A percentile compares a stretch with the other conserved stretches of the same genome.
Conservation (phyloP, 2,329 filamentous ascomycete species). For the Chlorencoelia australis region DNA sequence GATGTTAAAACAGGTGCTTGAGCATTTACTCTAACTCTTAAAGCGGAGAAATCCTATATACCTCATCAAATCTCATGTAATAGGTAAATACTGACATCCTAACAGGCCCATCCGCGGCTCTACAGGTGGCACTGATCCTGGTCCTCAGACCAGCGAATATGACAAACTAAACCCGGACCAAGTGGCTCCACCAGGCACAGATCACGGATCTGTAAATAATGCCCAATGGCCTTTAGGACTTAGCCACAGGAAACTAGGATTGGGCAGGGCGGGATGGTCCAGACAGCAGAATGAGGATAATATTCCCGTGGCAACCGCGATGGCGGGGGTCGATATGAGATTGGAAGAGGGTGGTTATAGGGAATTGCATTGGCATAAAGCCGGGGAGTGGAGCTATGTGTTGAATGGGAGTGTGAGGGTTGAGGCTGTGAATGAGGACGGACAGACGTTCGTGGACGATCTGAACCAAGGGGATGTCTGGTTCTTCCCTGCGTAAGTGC, state of each 20-base stretch:
- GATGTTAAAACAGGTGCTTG: too few species aligned
- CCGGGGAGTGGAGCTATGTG: conserved; percentile 70
- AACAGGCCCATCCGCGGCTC: conserved; percentile 44
- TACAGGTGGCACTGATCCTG: conserved; percentile 40
- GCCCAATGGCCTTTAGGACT: conserved; percentile 54
- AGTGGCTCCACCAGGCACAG: conserved; percentile 61
- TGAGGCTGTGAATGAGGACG: conserved; percentile 64
- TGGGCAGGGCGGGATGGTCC: conserved; percentile 62
- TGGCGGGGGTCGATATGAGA: conserved; percentile 71
- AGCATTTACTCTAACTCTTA: too few species aligned
- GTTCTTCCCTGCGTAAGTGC: conserved; percentile 61
- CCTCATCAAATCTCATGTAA: too few species aligned
- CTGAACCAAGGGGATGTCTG: conserved; percentile 67
- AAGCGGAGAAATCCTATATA: too few species aligned
- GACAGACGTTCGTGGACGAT: conserved; percentile 69
- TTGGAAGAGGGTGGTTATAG: conserved; percentile 63
- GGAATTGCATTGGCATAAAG: conserved; percentile 73
- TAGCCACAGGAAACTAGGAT: conserved; percentile 37
- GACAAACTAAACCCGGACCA: conserved; percentile 63
- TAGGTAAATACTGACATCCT: too few species aligned
- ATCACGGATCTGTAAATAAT: conserved; percentile 59
- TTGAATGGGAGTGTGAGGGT: conserved; percentile 61
- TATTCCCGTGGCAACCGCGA: conserved; percentile 54
- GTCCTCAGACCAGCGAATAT: conserved; percentile 57
- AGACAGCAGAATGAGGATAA: conserved; percentile 61